Evolutionary conservation across 2,329 filamentous ascomycete species (phyloP).

Genomic region (Didymella sp.): DNA sequence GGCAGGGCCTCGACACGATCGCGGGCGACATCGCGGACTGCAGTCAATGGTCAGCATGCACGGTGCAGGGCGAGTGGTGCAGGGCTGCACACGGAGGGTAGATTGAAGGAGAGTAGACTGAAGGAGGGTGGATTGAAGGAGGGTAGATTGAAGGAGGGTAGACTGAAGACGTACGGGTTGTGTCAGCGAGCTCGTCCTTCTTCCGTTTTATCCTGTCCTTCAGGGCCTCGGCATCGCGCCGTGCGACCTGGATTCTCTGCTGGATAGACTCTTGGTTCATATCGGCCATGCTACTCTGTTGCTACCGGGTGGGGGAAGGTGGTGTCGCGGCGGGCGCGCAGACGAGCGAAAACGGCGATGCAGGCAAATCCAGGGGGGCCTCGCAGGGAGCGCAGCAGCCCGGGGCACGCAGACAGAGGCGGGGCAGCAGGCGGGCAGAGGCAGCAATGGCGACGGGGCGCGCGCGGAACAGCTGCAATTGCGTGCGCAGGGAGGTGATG

Average conservation of each 20-base stretch:
- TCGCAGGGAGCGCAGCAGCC: constrained; percentile 40
- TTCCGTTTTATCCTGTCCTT: constrained; percentile 99
- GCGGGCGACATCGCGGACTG: constrained; percentile 91
- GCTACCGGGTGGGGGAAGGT: constrained; percentile 18
- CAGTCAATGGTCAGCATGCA: constrained; percentile 35
- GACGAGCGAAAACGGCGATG: constrained; percentile 26
- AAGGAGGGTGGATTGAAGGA: too few relatives aligned
- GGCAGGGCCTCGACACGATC: constrained; percentile 92
- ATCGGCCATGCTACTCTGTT: constrained; percentile 52
- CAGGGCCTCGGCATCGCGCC: constrained; percentile 95
- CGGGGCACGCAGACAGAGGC: constrained; percentile 29
- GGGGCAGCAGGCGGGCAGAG: constrained; percentile 16
- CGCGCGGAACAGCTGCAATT: constrained; percentile 28
- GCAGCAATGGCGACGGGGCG: constrained; percentile 26
- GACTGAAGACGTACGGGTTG: constrained; percentile 80
- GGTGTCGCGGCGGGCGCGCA: constrained; percentile 26
- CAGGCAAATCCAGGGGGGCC: constrained; percentile 46
- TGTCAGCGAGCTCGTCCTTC: constrained; percentile 99
- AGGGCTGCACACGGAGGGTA: constrained; percentile 7
- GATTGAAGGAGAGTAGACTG: too few relatives aligned
- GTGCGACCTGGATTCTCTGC: constrained; percentile 85
- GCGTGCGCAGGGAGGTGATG: constrained; percentile 21
- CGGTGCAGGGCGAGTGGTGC: neutral
- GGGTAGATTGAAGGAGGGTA: too few relatives aligned
- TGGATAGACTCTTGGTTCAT: constrained; percentile 60